Evolutionary conservation across 495 filamentous ascomycete species (phyloP).

Genomic region (Penicilliopsis zonata): DNA sequence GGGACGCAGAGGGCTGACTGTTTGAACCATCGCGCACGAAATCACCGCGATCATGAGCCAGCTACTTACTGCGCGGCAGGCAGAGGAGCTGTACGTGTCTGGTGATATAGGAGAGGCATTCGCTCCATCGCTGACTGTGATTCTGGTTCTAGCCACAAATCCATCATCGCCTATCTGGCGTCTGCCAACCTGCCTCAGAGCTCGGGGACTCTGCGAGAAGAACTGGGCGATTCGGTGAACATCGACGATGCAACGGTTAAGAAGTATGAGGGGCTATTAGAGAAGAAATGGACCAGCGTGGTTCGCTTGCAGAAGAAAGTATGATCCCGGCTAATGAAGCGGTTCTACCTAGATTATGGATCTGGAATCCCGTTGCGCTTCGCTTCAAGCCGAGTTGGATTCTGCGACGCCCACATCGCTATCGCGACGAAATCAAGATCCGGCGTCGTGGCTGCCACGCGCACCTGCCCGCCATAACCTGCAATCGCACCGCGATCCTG

Average conservation of each 20-base stretch:
- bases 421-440: slow-evolving; percentile 69
- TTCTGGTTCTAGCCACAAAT: slow-evolving; percentile 57
- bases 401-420: slow-evolving; percentile 75
- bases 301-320: slow-evolving; percentile 89
- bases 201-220: slow-evolving; percentile 47
- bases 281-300: slow-evolving; percentile 95
- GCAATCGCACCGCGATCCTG: slow-evolving; percentile 67
- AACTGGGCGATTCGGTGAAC: slow-evolving; percentile 22
- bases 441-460: slow-evolving; percentile 74
- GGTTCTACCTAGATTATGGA: slow-evolving; percentile 69
- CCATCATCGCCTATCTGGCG: slow-evolving; percentile 76
- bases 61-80: slow-evolving; percentile 67
- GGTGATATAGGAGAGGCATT: not conserved
- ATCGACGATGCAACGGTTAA: slow-evolving; percentile 72
- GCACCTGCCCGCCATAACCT: slow-evolving; percentile 71
- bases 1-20: slow-evolving; percentile 8
- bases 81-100: slow-evolving; percentile 70
- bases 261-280: slow-evolving; percentile 80
- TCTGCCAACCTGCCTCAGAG: slow-evolving; percentile 57
- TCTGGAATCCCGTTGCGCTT: slow-evolving; percentile 58
- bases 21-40: slow-evolving; percentile 10
- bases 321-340: slow-evolving; percentile 5
- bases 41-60: slow-evolving; percentile 47
- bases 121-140: slow-evolving; percentile 4
- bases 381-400: slow-evolving; percentile 73